Conservation (phyloP, 306 rosid genomes). For the Corylus heterophylla region DNA sequence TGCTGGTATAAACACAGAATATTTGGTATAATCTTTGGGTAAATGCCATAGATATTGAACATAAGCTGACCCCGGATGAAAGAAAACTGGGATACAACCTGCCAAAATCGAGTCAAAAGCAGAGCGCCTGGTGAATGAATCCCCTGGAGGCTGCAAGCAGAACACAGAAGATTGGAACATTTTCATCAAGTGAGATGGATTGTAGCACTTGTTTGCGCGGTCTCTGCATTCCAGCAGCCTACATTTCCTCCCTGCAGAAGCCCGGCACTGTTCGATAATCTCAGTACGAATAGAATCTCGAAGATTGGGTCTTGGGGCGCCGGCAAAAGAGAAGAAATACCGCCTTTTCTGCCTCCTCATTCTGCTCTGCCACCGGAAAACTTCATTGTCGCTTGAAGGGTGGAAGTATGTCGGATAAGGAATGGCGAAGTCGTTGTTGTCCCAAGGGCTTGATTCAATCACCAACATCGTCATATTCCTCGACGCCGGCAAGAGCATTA, state of each 20-base stretch:
- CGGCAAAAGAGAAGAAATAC: conserved; percentile 44
- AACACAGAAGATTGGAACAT: conserved; percentile 47
- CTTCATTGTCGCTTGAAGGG: conserved; percentile 42
- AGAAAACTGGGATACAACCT: conserved; percentile 55
- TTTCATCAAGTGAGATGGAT: conserved; percentile 43
- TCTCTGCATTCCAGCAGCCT: conserved; percentile 34
- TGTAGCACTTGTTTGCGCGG: conserved; percentile 37
- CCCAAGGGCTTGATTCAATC: conserved; percentile 50
- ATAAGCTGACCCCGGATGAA: conserved; percentile 52
- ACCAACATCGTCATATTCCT: conserved; percentile 44
- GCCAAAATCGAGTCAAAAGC: conserved; percentile 49
- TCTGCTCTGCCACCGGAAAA: conserved; percentile 42
- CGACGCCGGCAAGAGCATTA: conserved; percentile 41
- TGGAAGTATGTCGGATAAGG: conserved; percentile 59
- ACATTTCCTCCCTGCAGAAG: conserved; percentile 30
- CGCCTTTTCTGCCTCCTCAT: conserved; percentile 36
- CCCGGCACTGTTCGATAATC: conserved; percentile 42
- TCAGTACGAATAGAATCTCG: conserved; percentile 40
- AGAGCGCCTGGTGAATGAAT: conserved; percentile 48
- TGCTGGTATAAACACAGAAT: conserved; percentile 36
- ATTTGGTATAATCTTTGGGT: conserved; percentile 33
- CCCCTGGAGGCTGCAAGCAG: conserved; percentile 58
- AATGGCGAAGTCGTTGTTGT: conserved; percentile 43
- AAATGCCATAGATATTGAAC: conserved; percentile 49
- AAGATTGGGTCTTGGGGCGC: conserved; percentile 42